phyloP scores from a whole-genome alignment of 305 asterid genomes.

The Ruellia speciosa region DNA sequence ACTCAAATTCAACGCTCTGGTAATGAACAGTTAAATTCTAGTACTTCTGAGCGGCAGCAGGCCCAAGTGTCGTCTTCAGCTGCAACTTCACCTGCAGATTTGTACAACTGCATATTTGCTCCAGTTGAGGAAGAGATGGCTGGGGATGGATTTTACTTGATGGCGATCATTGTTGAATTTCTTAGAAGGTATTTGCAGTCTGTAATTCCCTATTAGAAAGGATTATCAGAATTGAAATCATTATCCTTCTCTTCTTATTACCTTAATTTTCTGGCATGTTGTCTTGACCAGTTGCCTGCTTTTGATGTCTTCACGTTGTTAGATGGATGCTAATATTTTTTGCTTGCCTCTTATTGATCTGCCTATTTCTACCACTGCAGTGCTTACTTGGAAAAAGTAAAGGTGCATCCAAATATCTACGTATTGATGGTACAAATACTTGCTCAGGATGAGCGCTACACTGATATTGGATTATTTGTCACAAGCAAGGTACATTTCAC shows the following conservation, averaged over 20 bases:
- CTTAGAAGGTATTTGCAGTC: conserved; percentile 61
- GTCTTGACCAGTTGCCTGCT: conserved; percentile 12
- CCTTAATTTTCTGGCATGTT: conserved; percentile 11
- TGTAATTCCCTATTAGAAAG: conserved; percentile 1
- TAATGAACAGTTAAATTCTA: conserved; percentile 38
- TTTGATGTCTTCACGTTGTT: conserved; percentile 15
- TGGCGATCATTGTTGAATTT: conserved; percentile 70
- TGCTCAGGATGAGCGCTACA: conserved; percentile 65
- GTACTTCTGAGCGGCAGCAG: conserved; percentile 41
- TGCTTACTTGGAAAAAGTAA: conserved; percentile 64
- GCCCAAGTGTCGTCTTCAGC: conserved; percentile 61
- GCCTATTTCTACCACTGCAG: conserved; percentile 37
- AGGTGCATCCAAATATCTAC: conserved; percentile 57
- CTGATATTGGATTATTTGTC: conserved; percentile 68
- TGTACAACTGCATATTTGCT: conserved; percentile 58
- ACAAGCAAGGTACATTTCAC: conserved; percentile 55
- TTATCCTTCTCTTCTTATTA: conserved; percentile 11
- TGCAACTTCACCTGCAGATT: conserved; percentile 59
- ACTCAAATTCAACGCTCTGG: conserved; percentile 33
- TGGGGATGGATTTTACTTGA: conserved; percentile 81
- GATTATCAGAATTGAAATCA: conserved; percentile 6
- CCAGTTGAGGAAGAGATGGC: conserved; percentile 84
- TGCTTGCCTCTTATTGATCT: conserved; percentile 20
- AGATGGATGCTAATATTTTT: conserved; percentile 6
- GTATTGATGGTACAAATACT: conserved; percentile 74